Evolutionary conservation across 2,329 filamentous ascomycete species (phyloP).

Genomic region (Colletotrichum endophyticum): DNA sequence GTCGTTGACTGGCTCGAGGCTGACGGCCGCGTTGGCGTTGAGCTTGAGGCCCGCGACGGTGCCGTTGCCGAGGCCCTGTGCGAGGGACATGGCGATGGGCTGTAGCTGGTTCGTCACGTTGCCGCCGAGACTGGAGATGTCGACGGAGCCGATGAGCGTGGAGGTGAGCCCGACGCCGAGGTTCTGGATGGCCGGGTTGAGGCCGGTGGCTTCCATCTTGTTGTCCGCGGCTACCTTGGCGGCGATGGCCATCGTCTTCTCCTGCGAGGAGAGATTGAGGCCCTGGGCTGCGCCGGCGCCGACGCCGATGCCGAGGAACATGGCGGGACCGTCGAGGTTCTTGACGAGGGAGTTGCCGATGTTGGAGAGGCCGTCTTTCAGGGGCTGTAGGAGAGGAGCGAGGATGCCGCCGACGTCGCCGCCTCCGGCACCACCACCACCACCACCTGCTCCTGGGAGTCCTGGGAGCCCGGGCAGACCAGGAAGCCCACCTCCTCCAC

Average conservation of each 20-base stretch:
- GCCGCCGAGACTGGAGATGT: conserved; percentile 20
- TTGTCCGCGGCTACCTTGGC: conserved; percentile 29
- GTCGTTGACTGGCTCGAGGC: conserved; percentile 23
- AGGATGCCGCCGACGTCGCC: not conserved
- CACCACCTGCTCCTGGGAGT: not conserved
- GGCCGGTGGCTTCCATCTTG: conserved; percentile 29
- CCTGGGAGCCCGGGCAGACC: not conserved
- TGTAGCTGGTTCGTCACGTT: conserved; percentile 20
- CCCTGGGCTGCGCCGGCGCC: conserved; percentile 28
- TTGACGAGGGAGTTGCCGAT: conserved; percentile 9
- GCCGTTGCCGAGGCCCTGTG: conserved; percentile 26
- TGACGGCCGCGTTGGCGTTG: conserved; percentile 4
- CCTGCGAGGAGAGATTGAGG: conserved; percentile 23
- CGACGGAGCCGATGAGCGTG: conserved; percentile 29
- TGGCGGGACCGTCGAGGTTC: conserved; percentile 18
- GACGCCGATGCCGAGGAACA: conserved; percentile 29
- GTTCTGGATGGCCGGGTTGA: conserved; percentile 33
- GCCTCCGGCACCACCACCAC: not conserved
- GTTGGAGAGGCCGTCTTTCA: conserved; percentile 15
- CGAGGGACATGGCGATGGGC: conserved; percentile 24
- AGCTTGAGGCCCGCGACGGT: conserved; percentile 27
- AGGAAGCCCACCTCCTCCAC: not conserved
- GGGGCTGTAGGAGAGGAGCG: conserved; percentile 4
- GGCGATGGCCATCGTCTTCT: conserved; percentile 13
- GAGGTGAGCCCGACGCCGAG: conserved; percentile 31